Base-by-base conservation (phyloP, 345 rosid genomes). In the Populus pruinosa region DNA sequence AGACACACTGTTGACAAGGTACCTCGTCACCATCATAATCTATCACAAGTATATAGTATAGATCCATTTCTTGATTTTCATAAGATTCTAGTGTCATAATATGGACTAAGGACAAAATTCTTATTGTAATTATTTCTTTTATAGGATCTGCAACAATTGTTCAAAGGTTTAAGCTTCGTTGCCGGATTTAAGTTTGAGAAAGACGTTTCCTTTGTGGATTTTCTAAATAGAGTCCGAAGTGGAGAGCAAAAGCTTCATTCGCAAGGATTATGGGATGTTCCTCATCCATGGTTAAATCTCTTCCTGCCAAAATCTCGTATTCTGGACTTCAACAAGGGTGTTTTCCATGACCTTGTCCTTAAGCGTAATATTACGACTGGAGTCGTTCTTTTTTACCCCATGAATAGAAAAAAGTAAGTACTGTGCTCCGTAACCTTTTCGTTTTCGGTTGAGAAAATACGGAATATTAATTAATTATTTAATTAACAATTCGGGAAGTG, bases 201-300 rank as follows among this genome's bases (percentile, higher is more conserved):
- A 71, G 89, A 87, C 53, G 79, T 81, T 25, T 55, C 82, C 14
- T 81, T 50, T 50, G 75, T 81, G 29, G 90, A 92, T 5, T 95
- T 92, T 79, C 86, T 96, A 79, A 80, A 93, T 79, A 88, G 98
- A 82, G 98, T 93, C 20, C 88, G 91, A 75, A 80, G 79, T 43
- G 96, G 87, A 80, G 97, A 96, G 82, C 70, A 80, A n/a, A 80
- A 87, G 39, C 97, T 95, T 41, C 83, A 81, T 44, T 76, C 90
- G 14, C 83, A 85, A 79, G 94, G 97, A 64, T 71, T 90, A 10
- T 94, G 98, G 98, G 92, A 95, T 38, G 97, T 96, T 85, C 97
- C 99, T 56, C 99, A 96, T 85, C 99, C 99, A 39, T 96, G 99
- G 99, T 80, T 93, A 47, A 96, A 93, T 69, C 84, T 96, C 2